Conservation (phyloP, 345 rosid genomes). For the Gossypium longicalyx region DNA sequence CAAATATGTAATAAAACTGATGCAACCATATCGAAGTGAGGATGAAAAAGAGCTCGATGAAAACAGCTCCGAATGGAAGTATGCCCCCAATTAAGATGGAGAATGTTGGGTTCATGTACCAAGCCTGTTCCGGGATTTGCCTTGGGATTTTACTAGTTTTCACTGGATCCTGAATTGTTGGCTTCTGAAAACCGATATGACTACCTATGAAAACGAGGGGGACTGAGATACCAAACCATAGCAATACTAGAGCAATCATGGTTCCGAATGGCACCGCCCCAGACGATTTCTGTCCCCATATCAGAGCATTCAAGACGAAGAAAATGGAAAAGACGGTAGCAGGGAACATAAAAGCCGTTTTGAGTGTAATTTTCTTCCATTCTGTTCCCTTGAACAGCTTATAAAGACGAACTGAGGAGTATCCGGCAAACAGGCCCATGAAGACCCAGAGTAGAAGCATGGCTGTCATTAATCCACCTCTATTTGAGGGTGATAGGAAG, state of each 20-base stretch:
- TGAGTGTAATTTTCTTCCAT: conserved; percentile 77
- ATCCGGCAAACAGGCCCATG: conserved; percentile 88
- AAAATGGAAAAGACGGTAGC: conserved; percentile 55
- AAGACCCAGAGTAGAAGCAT: conserved; percentile 91
- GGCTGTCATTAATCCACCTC: conserved; percentile 87
- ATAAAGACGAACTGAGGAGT: conserved; percentile 66
- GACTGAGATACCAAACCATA: conserved; percentile 95
- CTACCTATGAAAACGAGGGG: conserved; percentile 77
- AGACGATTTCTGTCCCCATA: conserved; percentile 93
- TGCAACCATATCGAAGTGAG: conserved; percentile 90
- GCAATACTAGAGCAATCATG: conserved; percentile 71
- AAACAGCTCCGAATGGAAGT: conserved; percentile 37
- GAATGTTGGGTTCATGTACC: conserved; percentile 87
- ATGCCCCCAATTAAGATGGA: conserved; percentile 84
- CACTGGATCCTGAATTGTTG: conserved; percentile 66
- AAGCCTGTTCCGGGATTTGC: conserved; percentile 75
- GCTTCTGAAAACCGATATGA: conserved; percentile 71
- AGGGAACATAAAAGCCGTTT: conserved; percentile 75
- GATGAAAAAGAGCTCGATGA: conserved; percentile 86
- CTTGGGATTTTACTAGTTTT: conserved; percentile 88
- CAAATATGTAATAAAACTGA: conserved; percentile 93
- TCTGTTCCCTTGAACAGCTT: conserved; percentile 80
- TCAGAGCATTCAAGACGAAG: conserved; percentile 75
- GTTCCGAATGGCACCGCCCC: conserved; percentile 97
- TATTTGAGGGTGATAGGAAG: conserved; percentile 87